phyloP scores from a whole-genome alignment of 805 yeast genomes.

The Yarrowia sp. region DNA sequence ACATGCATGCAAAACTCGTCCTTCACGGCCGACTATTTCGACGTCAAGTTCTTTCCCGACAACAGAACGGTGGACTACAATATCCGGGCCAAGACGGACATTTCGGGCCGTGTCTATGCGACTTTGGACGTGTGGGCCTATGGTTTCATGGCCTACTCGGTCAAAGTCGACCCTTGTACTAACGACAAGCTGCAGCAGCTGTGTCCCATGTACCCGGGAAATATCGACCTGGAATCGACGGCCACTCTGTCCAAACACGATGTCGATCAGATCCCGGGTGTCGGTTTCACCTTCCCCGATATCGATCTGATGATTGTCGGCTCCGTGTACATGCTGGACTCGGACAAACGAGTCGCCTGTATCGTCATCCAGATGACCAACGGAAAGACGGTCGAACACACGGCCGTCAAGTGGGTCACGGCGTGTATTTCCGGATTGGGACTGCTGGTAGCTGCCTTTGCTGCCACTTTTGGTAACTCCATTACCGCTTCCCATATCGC shows the following conservation, averaged over 20 bases:
- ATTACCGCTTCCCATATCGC: constrained; percentile 95
- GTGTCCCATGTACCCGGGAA: constrained; percentile 84
- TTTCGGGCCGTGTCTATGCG: constrained; percentile 66
- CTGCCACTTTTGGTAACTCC: constrained; percentile 82
- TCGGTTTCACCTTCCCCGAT: constrained; percentile 86
- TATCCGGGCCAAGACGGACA: constrained; percentile 65
- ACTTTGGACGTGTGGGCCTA: constrained; percentile 76
- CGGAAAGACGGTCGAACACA: constrained; percentile 76
- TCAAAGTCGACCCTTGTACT: constrained; percentile 61
- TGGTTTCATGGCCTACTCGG: constrained; percentile 68
- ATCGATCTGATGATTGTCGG: constrained; percentile 66
- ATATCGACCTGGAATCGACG: constrained; percentile 71
- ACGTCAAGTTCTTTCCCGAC: constrained; percentile 71
- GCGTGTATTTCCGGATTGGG: constrained; percentile 89
- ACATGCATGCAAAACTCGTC: constrained; percentile 92
- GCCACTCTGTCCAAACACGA: constrained; percentile 51
- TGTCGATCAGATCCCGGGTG: constrained; percentile 66
- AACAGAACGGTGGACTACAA: constrained; percentile 65
- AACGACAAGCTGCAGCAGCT: constrained; percentile 66
- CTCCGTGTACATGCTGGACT: constrained; percentile 42
- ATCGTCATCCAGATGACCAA: constrained; percentile 72
- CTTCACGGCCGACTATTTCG: constrained; percentile 79
- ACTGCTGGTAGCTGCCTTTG: constrained; percentile 71
- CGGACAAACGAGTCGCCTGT: constrained; percentile 53
- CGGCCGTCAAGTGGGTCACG: constrained; percentile 88